Conservation (phyloP, 1,284 basidiomycete genomes). For the Rhizoctonia solani region DNA sequence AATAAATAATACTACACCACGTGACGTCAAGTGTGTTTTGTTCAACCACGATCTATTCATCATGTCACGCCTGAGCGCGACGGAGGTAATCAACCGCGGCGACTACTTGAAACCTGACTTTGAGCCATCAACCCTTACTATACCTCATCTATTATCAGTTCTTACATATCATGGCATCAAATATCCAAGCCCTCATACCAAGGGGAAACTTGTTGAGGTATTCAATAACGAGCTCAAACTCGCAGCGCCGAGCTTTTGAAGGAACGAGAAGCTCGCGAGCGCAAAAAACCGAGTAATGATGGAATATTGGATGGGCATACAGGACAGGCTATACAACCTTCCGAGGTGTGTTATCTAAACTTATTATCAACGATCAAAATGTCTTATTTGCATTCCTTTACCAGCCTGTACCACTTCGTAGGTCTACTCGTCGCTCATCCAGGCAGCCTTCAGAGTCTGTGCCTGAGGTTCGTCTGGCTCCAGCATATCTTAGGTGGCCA, state of each 20-base stretch:
- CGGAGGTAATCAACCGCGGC: constrained; percentile 70
- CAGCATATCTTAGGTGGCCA: constrained; percentile 37
- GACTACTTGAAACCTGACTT: constrained; percentile 87
- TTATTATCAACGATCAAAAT: not conserved
- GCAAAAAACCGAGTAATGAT: constrained; percentile 73
- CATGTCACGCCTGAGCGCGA: constrained; percentile 73
- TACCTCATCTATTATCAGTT: constrained; percentile 79
- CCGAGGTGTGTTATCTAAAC: constrained; percentile 27
- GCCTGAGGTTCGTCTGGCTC: constrained; percentile 54
- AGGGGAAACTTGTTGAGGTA: constrained; percentile 78
- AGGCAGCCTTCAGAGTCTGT: constrained; percentile 51
- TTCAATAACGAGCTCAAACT: constrained; percentile 77
- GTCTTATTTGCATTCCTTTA: not conserved
- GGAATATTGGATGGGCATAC: constrained; percentile 79
- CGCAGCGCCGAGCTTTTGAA: constrained; percentile 64
- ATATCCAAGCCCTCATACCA: constrained; percentile 80
- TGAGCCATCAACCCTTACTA: constrained; percentile 75
- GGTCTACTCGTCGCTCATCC: constrained; percentile 58
- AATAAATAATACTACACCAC: constrained; percentile 23
- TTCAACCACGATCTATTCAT: constrained; percentile 39
- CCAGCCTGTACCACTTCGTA: constrained; percentile 46
- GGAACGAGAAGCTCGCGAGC: constrained; percentile 66
- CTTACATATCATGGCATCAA: constrained; percentile 81
- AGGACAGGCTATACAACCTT: constrained; percentile 49
- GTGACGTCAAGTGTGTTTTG: constrained; percentile 29